These are phyloP conservation scores for Ogataea saltuana DNA, from an alignment of 805 yeast genomes.

Conservation along the genomic window DNA sequence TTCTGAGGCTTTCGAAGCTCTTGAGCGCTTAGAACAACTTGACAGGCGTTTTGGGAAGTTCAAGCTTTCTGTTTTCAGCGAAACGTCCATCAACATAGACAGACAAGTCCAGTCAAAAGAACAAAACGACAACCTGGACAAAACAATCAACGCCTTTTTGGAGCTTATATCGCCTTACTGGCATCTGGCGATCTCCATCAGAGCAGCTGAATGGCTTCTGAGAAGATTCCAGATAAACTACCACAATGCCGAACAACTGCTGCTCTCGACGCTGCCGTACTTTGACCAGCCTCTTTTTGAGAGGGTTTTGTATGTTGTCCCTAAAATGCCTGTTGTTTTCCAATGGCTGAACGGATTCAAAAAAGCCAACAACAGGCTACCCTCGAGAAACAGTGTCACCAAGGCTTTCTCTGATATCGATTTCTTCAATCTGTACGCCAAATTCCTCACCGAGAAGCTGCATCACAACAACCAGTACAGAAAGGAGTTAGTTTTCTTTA, in stretches of 20 bases:
- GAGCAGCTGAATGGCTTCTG: slow-evolving; percentile 92
- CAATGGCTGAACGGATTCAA: slow-evolving; percentile 70
- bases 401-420: slow-evolving; percentile 74
- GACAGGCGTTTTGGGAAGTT: slow-evolving; percentile 78
- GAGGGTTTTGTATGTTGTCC: slow-evolving; percentile 71
- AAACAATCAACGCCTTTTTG: slow-evolving; percentile 73
- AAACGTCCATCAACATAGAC: slow-evolving; percentile 75
- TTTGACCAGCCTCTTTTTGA: slow-evolving; percentile 72
- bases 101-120: slow-evolving; percentile 80
- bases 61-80: slow-evolving; percentile 74
- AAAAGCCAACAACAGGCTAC: slow-evolving; percentile 50
- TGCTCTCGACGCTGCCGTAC: slow-evolving; percentile 79
- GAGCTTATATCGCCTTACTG: slow-evolving; percentile 75
- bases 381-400: slow-evolving; percentile 67
- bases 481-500: slow-evolving; percentile 74
- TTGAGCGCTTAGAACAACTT: slow-evolving; percentile 66
- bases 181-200: slow-evolving; percentile 70
- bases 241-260: slow-evolving; percentile 70
- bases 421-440: slow-evolving; percentile 65
- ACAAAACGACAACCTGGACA: slow-evolving; percentile 69
- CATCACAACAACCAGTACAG: slow-evolving; percentile 60
- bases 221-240: slow-evolving; percentile 86
- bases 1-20: slow-evolving; percentile 70
- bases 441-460: slow-evolving; percentile 51
- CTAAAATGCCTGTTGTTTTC: slow-evolving; percentile 75